phyloP scores from a whole-genome alignment of 2,329 filamentous ascomycete species.

The Exophiala calicioides region DNA sequence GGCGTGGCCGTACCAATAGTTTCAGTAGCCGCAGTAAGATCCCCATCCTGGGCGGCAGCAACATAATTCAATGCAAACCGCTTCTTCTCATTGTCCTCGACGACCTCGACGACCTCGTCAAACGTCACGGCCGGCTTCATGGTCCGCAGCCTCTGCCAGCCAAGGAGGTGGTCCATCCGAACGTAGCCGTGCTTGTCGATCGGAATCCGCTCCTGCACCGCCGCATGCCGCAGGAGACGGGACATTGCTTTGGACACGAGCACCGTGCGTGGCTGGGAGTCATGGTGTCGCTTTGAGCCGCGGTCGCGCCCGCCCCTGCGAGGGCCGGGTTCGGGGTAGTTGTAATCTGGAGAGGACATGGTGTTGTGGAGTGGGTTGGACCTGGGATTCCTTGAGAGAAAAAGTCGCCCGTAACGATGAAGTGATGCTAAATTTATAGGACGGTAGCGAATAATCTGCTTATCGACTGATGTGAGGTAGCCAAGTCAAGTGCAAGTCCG shows the following conservation, averaged over 20 bases:
- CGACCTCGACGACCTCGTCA: constrained; percentile 68
- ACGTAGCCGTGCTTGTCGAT: constrained; percentile 62
- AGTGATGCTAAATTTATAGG: too few species aligned
- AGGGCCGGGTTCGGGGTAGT: too few species aligned
- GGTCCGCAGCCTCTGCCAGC: constrained; percentile 62
- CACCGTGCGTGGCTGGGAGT: constrained; percentile 39
- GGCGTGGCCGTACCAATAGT: constrained; percentile 6
- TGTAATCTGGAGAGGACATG: too few species aligned
- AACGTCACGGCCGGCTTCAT: constrained; percentile 67
- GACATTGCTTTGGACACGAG: constrained; percentile 53
- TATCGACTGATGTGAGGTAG: too few species aligned
- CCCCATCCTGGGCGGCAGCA: constrained; percentile 21
- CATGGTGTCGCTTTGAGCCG: constrained; percentile 5
- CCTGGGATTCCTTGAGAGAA: too few species aligned
- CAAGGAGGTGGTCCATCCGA: constrained; percentile 60
- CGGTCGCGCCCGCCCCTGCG: constrained; percentile 6
- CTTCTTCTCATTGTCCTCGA: constrained; percentile 81
- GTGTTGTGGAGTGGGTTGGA: too few species aligned
- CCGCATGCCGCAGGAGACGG: constrained; percentile 62
- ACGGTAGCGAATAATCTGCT: too few species aligned
- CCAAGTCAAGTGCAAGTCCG: too few species aligned
- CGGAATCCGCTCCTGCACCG: constrained; percentile 59
- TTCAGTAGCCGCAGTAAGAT: constrained; percentile 3
- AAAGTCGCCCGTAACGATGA: too few species aligned
- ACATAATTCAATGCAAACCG: constrained; percentile 76